Evolutionary conservation across 2,329 filamentous ascomycete genomes (phyloP), one percentile per base, ranked within the genome.

Genomic region (Periconia sp.): DNA sequence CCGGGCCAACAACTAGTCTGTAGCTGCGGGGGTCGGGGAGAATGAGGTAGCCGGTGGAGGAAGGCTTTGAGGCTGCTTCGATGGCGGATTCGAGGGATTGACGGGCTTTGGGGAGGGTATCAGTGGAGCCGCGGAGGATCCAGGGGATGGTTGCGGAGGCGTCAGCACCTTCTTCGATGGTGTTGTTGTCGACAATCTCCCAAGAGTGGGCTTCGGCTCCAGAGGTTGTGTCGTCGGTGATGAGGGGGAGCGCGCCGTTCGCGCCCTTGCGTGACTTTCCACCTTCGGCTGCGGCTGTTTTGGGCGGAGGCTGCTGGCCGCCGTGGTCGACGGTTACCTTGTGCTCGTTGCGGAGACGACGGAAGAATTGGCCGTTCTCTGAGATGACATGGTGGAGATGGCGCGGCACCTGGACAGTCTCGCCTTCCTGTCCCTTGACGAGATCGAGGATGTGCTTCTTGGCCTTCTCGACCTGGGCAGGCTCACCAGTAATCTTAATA

Each of bases 301-400:
- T 91, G 26, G 84, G 68, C 5, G 94, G 94, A 4, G 88, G 76
- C 43, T 86, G 76, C 47, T 94, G 84, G 31, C 92, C 91, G 41
- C 84, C 88, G 66, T 97, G 94, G 69, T 97, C 92, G 39, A 99
- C 88, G 1, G 87, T 94, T 54, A 99, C 90, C 56, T 89, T 86
- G 72, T 89, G 81, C 63, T 96, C 88, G 70, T 85, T 92, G 53
- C 88, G 85, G 29, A 99, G 84, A 60, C 85, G 87, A 54, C 92
- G 89, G 87, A 97, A 96, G 75, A 97, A 88, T 58, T 91, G 86
- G 1, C 92, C 94, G 53, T 92, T 92, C 68, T 96, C 92, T 38
- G 89, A 83, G 56, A 99, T 81, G 46, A 80, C 74, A 68, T 97
- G 89, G 75, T 99, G 94, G 47, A 94, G 77, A 57, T 85, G 83